Base-by-base conservation (phyloP, 352 stramenopile genomes). In the Phytopythium chamaehyphon region DNA sequence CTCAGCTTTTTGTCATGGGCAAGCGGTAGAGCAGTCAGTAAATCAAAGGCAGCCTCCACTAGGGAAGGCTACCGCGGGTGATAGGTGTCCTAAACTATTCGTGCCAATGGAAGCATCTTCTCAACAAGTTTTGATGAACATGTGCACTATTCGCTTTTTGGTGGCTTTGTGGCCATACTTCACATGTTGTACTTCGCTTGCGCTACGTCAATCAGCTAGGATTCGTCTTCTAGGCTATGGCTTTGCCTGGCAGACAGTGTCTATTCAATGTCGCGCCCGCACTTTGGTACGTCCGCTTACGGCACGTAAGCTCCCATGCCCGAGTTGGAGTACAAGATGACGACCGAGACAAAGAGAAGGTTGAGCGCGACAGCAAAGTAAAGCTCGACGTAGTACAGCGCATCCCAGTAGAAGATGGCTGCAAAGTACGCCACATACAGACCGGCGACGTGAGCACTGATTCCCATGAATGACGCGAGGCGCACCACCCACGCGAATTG, bases 381-480 rank as follows among this genome's bases (percentile, higher is more conserved):
- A 38, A 90, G 64, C 56, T 90, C 78, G 61, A 90, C 71, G 64
- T 87, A 90, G 50, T 67, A 86, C 31, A 92, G 70, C 45, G 61
- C 69, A 37, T 90, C 77, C 76, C 78, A 92, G 61, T 84, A 62
- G 61, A 76, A 88, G 39, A 88, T 85, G 21, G 82, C 78, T 16
- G 68, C 50, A 12, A 81, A 77, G 47, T 90, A 92, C 6, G 76
- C 65, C 18, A 90, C 48, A 54, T 93, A 93, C 11, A 93, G 54
- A 5, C 70, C 79, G 8, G 73, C 71, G 36, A 93, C 67, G 54
- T 93, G 82, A 14, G 82, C 75, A 54, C 76, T 88, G 61, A 93
- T 90, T 48, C 82, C 82, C 64, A 93, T 74, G 59, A 89, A 90
- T 35, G 82, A 93, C 40, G 82, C 82, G 21, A 90, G 40, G 26